Conservation (phyloP, 805 yeast species). For the Lipomyces orientalis region DNA sequence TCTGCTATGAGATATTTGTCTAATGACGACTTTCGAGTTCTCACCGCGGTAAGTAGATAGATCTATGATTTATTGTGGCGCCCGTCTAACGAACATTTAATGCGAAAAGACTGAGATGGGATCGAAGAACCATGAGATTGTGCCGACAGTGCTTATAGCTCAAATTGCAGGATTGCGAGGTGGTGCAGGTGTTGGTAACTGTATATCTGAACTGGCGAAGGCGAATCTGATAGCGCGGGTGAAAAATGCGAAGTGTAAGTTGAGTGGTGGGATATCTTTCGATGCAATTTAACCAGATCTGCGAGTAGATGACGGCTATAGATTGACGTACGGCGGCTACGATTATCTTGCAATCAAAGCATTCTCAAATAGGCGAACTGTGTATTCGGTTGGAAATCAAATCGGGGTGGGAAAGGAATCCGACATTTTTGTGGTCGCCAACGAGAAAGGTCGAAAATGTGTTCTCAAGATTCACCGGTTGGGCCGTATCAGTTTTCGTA, state of each 20-base stretch:
- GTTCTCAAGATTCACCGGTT: constrained; percentile 90
- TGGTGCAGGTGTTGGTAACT: constrained; percentile 74
- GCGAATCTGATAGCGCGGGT: constrained; percentile 74
- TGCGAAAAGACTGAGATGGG: constrained; percentile 67
- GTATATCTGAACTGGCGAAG: constrained; percentile 86
- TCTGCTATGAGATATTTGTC: constrained; percentile 92
- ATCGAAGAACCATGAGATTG: constrained; percentile 90
- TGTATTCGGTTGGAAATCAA: constrained; percentile 80
- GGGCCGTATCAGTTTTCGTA: constrained; percentile 91
- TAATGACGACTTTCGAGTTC: constrained; percentile 85
- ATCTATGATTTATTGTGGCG: not conserved
- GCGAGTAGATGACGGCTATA: constrained; percentile 78
- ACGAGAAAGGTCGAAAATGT: constrained; percentile 63
- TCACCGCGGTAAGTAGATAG: constrained; percentile 66
- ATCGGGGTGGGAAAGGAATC: constrained; percentile 99
- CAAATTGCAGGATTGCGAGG: constrained; percentile 79
- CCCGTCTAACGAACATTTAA: not conserved
- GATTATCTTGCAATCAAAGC: constrained; percentile 91
- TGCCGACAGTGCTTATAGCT: constrained; percentile 84
- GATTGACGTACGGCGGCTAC: constrained; percentile 85
- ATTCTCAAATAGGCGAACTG: constrained; percentile 71
- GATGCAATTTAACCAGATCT: not conserved
- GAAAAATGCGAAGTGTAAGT: constrained; percentile 75
- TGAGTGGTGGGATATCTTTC: not conserved
- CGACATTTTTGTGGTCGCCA: constrained; percentile 85